phyloP scores from a whole-genome alignment of 2,329 filamentous ascomycete species.

The Diaporthe vexans region DNA sequence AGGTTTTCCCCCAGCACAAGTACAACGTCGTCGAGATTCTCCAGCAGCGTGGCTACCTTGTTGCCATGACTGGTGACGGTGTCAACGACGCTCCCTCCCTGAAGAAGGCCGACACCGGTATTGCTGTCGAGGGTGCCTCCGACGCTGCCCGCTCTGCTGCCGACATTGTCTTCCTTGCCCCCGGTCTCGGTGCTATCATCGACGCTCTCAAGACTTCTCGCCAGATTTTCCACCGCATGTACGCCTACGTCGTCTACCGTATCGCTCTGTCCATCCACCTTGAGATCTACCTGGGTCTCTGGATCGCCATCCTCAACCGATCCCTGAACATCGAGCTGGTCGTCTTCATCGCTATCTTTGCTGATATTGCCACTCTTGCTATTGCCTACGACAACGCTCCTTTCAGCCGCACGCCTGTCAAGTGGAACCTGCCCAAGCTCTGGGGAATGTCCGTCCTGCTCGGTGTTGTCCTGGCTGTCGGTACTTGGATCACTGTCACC shows the following conservation, averaged over 20 bases:
- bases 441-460: constrained; percentile 93
- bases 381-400: constrained; percentile 96
- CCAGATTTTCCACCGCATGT: constrained; percentile 98
- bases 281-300: constrained; percentile 91
- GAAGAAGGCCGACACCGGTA: constrained; percentile 97
- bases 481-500: constrained; percentile 90
- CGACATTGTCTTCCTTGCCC: constrained; percentile 94
- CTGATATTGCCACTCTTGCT: constrained; percentile 90
- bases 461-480: constrained; percentile 83
- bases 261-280: constrained; percentile 92
- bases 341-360: constrained; percentile 95
- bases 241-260: constrained; percentile 95
- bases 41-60: constrained; percentile 92
- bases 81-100: constrained; percentile 94
- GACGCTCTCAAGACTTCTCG: constrained; percentile 93
- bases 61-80: constrained; percentile 97
- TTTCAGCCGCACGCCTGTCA: constrained; percentile 87
- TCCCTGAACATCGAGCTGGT: constrained; percentile 88
- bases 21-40: constrained; percentile 95
- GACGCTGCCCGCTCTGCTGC: constrained; percentile 92
- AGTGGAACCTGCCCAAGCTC: constrained; percentile 95
- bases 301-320: constrained; percentile 90
- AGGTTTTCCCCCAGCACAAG: constrained; percentile 96
- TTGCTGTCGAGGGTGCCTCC: constrained; percentile 92
- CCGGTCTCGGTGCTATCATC: constrained; percentile 92